These are phyloP conservation scores for Magnolia changhungtana DNA, from an alignment of 164 flowering plant genomes.

Conservation along the genomic window DNA sequence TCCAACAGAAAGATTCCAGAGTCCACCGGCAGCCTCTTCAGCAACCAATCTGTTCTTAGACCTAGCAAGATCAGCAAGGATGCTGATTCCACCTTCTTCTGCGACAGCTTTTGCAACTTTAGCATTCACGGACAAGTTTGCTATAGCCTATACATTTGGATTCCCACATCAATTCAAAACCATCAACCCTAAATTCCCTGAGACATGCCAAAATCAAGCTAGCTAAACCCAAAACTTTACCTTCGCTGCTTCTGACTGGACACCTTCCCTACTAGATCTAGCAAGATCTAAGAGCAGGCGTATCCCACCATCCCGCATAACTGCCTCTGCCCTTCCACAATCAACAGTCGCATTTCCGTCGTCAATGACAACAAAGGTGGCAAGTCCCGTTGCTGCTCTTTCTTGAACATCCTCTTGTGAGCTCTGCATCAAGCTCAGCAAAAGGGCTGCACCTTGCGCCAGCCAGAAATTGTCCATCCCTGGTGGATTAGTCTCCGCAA, in stretches of 20 bases:
- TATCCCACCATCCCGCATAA: conserved; percentile 88
- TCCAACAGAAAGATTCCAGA: conserved; percentile 98
- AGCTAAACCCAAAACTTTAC: conserved; percentile 30
- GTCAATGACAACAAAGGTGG: conserved; percentile 94
- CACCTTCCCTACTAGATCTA: conserved; percentile 84
- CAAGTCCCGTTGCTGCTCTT: conserved; percentile 95
- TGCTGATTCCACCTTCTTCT: conserved; percentile 85
- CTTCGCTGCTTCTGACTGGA: conserved; percentile 96
- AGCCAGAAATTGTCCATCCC: conserved; percentile 86
- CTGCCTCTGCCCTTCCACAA: conserved; percentile 81
- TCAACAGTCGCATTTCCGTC: conserved; percentile 92
- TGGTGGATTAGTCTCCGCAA: conserved; percentile 74
- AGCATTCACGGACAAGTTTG: conserved; percentile 90
- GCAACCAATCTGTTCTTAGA: conserved; percentile 95
- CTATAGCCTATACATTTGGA: conserved; percentile 64
- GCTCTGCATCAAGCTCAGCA: conserved; percentile 81
- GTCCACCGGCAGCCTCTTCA: conserved; percentile 99
- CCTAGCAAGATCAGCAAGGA: conserved; percentile 83
- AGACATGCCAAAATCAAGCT: not conserved
- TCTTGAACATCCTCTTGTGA: conserved; percentile 96
- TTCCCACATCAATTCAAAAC: not conserved
- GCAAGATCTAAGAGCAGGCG: conserved; percentile 76
- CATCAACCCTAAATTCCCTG: not conserved
- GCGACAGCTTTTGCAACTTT: conserved; percentile 97
- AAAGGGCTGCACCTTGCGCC: conserved; percentile 71